These are phyloP conservation scores for Trypanosomatidae sp. DNA, from an alignment of 208 protist species.

Conservation along the genomic window DNA sequence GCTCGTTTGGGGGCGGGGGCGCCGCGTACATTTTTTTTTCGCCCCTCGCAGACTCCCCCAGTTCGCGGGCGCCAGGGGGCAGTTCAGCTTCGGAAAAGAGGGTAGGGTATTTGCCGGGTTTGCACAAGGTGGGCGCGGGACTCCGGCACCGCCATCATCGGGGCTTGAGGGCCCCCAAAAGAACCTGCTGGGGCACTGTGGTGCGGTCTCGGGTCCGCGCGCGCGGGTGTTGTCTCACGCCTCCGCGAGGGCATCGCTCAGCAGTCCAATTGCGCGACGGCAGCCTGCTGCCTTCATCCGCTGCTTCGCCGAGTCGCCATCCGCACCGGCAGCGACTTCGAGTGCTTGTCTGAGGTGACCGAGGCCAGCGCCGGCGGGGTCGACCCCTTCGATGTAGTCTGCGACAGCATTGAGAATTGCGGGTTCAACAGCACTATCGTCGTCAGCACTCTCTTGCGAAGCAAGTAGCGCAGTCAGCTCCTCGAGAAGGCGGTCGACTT, in stretches of 20 bases:
- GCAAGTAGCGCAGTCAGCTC: constrained; percentile 10
- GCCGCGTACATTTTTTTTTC: background rate
- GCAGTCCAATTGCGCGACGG: constrained; percentile 13
- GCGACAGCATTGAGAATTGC: constrained; percentile 23
- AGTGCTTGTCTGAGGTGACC: constrained; percentile 11
- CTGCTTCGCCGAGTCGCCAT: constrained; percentile 3
- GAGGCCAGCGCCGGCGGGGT: constrained; percentile 17
- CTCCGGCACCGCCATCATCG: too few relatives aligned
- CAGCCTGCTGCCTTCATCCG: constrained; percentile 22
- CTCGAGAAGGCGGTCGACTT: constrained; percentile 10
- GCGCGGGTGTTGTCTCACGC: background rate
- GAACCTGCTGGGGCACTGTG: background rate
- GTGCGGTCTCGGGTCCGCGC: background rate
- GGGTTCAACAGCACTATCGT: constrained; percentile 8
- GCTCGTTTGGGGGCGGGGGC: background rate
- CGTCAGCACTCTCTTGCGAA: background rate
- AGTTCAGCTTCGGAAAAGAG: background rate
- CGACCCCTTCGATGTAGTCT: constrained; percentile 29
- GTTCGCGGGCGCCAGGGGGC: background rate
- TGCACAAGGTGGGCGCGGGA: background rate
- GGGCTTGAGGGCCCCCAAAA: background rate
- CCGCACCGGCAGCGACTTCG: constrained; percentile 2
- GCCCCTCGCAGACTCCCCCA: background rate
- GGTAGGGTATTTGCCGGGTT: background rate
- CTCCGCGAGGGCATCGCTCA: constrained; percentile 1